Percentiles rank a stretch among this genome's conserved stretches.
These are phyloP conservation scores for Passalora sequoiae DNA, from an alignment of 2,329 filamentous ascomycete species.

Conservation along the genomic window DNA sequence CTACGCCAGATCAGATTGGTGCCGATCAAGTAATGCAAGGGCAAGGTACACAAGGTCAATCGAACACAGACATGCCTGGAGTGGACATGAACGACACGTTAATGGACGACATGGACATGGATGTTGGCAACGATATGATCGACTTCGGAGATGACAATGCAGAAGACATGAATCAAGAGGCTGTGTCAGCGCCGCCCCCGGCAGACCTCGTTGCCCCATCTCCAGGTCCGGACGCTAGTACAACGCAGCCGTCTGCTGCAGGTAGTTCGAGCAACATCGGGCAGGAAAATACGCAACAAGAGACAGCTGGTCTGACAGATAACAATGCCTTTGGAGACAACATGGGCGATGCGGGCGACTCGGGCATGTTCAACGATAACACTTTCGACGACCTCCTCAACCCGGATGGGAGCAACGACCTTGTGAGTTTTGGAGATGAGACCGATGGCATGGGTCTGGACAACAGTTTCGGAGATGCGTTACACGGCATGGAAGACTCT, in stretches of 20 bases:
- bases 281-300: background rate
- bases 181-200: background rate
- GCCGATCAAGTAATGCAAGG: background rate
- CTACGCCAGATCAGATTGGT: constrained; percentile 1
- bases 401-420: constrained; percentile 53
- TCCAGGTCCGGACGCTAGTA: background rate
- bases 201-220: background rate
- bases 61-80: constrained; percentile 14
- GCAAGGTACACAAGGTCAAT: constrained; percentile 36
- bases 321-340: constrained; percentile 1
- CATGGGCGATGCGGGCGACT: constrained; percentile 6
- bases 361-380: constrained; percentile 22
- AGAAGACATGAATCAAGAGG: background rate
- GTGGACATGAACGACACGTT: constrained; percentile 19
- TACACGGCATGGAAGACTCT: constrained; percentile 61
- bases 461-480: constrained; percentile 78
- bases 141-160: constrained; percentile 15
- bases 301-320: background rate
- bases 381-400: constrained; percentile 38
- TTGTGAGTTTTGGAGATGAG: constrained; percentile 37
- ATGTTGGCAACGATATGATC: constrained; percentile 15
- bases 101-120: constrained; percentile 27
- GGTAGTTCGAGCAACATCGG: background rate
- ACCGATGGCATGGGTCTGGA: constrained; percentile 56
- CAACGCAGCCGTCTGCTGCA: background rate